These are phyloP conservation scores for Musa schizocarpa DNA, from an alignment of 176 grass and related monocot species.

Conservation along the genomic window DNA sequence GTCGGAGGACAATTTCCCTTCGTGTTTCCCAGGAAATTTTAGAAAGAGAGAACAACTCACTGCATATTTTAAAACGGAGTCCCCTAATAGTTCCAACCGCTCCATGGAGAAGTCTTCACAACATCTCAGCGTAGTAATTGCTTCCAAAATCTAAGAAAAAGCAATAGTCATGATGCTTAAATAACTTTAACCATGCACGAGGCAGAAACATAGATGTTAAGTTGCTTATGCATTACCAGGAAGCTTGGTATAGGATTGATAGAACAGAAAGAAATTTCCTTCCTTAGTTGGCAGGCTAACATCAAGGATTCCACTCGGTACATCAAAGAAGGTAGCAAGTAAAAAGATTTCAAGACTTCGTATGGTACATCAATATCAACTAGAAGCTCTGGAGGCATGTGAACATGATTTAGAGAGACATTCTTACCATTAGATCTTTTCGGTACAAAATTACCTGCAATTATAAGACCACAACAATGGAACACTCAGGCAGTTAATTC, in stretches of 20 bases:
- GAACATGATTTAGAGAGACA: conserved; percentile 29
- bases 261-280: conserved; percentile 51
- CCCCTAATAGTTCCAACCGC: conserved; percentile 78
- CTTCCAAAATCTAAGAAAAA: conserved; percentile 76
- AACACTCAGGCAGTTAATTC: neutral
- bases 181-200: no score
- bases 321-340: conserved; percentile 88
- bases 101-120: conserved; percentile 95
- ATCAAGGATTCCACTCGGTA: conserved; percentile 71
- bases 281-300: conserved; percentile 72
- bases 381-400: conserved; percentile 87
- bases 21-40: conserved; percentile 60
- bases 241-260: conserved; percentile 47
- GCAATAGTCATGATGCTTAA: neutral
- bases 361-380: conserved; percentile 59
- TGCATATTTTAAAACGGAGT: conserved; percentile 80
- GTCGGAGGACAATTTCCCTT: conserved; percentile 54
- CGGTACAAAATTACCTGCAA: conserved; percentile 38
- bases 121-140: conserved; percentile 64
- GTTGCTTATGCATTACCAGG: conserved; percentile 35
- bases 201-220: neutral
- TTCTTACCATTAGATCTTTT: conserved; percentile 32
- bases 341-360: conserved; percentile 71
- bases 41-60: conserved; percentile 67
- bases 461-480: neutral